Evolutionary conservation across 192 early-diverging fungal species (phyloP), one percentile per base, ranked within the genome.

Genomic region (Entomortierella beljakovae): DNA sequence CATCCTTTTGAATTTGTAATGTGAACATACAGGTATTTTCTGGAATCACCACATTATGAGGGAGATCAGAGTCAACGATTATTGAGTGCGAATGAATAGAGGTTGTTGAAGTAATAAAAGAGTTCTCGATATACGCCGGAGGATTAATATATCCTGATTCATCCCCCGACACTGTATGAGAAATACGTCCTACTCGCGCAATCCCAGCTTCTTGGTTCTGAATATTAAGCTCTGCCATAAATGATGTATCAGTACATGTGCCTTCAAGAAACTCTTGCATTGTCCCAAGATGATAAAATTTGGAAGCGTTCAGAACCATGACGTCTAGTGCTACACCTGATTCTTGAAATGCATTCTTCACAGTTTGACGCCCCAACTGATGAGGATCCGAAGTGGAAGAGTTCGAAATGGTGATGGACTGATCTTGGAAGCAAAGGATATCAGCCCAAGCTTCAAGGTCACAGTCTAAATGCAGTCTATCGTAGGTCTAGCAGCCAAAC

Each of bases 371-470:
- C 3, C 69, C 66, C n/a, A 52, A 35, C 3, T 7, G 1, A 20
- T 64, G 53, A 33, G 80, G 58, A 31, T 25, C 38, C 3, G 31
- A 10, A 10, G 22, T 50, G 46, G 57, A 38, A 40, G 34, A n/a
- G 35, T 26, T 46, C 20, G 40, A 28, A 10, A 16, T 22, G 25
- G 25, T 7, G 28, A 42, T 6, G n/a, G 33, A 13, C 6, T 23
- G 7, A 5, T 58, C 31, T 26, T 67, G 68, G 40, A 80, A 72
- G 53, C 64, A 28, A 34, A 83, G 70, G 33, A 83, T 63, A 48
- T 83, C 82, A 48, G 72, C 80, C 80, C 80, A 83, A 29, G 82
- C 82, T 51, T 83, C 82, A 33, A 83, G 43, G 35, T 83, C 82
- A 34, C 66, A 76, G 35, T 68, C 52, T 16, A 23, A 22, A 40